Evolutionary conservation across 2,329 filamentous ascomycete genomes (phyloP).

Genomic region (Coniochaeta sp.): DNA sequence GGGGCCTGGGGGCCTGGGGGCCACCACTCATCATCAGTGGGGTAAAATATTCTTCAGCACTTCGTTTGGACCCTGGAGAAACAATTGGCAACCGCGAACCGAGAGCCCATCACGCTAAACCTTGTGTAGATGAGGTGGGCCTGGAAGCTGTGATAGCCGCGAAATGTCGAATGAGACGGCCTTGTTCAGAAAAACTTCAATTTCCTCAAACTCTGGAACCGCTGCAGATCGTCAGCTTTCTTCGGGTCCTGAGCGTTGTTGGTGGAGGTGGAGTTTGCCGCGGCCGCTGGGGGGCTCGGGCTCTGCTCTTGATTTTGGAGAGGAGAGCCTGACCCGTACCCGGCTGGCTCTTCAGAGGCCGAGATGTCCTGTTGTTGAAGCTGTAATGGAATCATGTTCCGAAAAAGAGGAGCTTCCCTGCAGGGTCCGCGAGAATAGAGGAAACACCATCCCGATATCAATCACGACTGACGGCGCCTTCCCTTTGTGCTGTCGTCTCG

Average conservation of each 20-base stretch:
- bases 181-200: background rate
- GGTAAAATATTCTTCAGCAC: background rate
- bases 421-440: background rate
- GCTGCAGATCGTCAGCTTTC: conserved; percentile 2
- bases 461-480: background rate
- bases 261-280: background rate
- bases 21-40: no score
- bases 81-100: background rate
- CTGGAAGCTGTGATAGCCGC: background rate
- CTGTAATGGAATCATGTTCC: no score
- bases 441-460: background rate
- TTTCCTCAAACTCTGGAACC: background rate
- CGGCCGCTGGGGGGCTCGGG: background rate
- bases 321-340: no score
- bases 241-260: background rate
- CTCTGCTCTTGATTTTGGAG: background rate
- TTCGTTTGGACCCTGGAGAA: background rate
- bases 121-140: background rate
- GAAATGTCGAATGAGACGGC: background rate
- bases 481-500: background rate
- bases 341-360: background rate
- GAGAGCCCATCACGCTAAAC: conserved; percentile 1
- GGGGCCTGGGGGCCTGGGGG: no score
- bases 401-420: no score
- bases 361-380: background rate